Percentiles rank a stretch among this genome's conserved stretches.
phyloP scores from a whole-genome alignment of 164 flowering plant species.

The Aristolochia fimbriata region DNA sequence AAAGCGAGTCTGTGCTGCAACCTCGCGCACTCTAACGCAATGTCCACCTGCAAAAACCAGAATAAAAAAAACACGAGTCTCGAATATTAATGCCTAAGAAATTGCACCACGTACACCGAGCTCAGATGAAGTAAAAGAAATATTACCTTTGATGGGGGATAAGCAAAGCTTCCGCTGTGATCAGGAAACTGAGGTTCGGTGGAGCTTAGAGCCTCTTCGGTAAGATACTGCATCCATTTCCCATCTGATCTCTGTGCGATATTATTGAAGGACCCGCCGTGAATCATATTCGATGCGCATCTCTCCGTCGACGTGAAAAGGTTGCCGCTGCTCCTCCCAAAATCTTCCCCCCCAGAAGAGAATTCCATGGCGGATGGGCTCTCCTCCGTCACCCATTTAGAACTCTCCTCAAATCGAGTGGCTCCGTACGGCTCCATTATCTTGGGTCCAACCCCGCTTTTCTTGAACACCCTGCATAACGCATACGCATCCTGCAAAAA shows the following conservation, averaged over 20 bases:
- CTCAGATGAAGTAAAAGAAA: not conserved
- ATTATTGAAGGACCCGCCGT: constrained; percentile 13
- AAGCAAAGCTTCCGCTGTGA: constrained; percentile 17
- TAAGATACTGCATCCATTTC: constrained; percentile 54
- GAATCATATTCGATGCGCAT: constrained; percentile 17
- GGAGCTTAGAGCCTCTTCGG: constrained; percentile 41
- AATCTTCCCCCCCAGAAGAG: constrained; percentile 34
- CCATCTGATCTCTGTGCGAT: constrained; percentile 23
- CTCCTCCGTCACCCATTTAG: constrained; percentile 19
- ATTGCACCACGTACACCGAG: too few species aligned
- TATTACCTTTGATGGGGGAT: constrained; percentile 51
- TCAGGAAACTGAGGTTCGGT: constrained; percentile 25
- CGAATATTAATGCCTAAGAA: too few species aligned
- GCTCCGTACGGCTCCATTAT: not conserved
- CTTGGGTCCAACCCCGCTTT: constrained; percentile 25
- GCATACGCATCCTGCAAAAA: constrained; percentile 97
- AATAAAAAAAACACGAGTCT: not conserved
- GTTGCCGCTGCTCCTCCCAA: constrained; percentile 25
- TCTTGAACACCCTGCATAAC: constrained; percentile 81
- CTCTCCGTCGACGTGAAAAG: constrained; percentile 23
- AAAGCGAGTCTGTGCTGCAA: constrained; percentile 55
- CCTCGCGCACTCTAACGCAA: constrained; percentile 75
- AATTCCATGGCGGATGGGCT: constrained; percentile 37
- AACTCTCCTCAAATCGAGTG: constrained; percentile 6
- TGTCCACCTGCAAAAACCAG: constrained; percentile 40